These are phyloP conservation scores for Ophiostoma piceae DNA, from an alignment of 2,329 filamentous ascomycete species.

Conservation along the genomic window DNA sequence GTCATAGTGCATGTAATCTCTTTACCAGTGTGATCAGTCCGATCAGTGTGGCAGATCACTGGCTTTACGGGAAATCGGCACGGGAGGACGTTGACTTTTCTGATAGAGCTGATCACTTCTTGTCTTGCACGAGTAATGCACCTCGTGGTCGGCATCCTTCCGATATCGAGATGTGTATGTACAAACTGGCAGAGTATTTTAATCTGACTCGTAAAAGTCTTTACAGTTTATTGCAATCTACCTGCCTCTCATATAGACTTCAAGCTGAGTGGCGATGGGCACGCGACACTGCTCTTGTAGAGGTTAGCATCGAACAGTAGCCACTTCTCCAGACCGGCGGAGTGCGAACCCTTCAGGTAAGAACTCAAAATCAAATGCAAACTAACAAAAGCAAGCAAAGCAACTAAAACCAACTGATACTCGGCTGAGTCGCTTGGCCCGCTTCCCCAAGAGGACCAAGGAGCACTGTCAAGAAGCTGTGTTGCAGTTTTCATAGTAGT, in stretches of 20 bases:
- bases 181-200: background rate
- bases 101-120: background rate
- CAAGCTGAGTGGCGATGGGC: no score
- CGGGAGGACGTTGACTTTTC: background rate
- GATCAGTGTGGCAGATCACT: background rate
- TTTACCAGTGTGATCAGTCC: no score
- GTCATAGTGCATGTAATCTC: no score
- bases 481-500: background rate
- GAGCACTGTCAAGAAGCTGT: background rate
- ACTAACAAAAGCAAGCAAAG: background rate
- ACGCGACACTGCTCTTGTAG: background rate
- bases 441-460: slow-evolving; percentile 1
- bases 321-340: background rate
- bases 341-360: background rate
- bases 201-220: no score
- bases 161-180: background rate
- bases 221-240: no score
- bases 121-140: background rate
- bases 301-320: background rate
- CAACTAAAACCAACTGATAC: no score
- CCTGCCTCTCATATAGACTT: no score
- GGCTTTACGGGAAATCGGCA: background rate
- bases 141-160: background rate
- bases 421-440: no score
- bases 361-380: no score